Percentiles rank a stretch among this genome's conserved stretches.
Conservation (phyloP, 768 basidiomycete genomes). For the Tricholomella constricta region DNA sequence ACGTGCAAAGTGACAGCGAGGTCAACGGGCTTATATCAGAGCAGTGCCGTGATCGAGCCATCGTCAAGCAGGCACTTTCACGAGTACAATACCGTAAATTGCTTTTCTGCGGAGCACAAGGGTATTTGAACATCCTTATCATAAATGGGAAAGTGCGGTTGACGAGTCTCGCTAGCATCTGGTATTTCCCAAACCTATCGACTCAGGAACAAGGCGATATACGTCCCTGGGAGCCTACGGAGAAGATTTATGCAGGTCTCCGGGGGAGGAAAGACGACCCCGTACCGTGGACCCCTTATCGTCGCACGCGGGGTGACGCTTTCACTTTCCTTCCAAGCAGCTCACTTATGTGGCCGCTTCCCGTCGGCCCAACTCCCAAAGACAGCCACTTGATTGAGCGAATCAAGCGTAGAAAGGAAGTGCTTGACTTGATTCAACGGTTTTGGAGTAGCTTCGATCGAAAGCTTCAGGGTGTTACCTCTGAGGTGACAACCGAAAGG, state of each 20-base stretch:
- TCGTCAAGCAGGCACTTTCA: constrained; percentile 34
- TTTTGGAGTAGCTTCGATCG: no score
- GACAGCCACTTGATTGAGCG: no score
- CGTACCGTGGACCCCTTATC: no score
- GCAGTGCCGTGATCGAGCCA: constrained; percentile 28
- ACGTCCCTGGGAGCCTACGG: constrained; percentile 25
- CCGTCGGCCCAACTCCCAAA: no score
- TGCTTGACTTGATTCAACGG: no score
- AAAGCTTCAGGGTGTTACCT: no score
- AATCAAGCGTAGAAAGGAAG: no score
- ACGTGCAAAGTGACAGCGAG: constrained; percentile 28
- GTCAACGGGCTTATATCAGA: constrained; percentile 37
- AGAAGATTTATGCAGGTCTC: no score
- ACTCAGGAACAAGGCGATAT: constrained; percentile 18
- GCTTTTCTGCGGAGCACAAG: constrained; percentile 21
- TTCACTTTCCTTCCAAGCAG: no score
- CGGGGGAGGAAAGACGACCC: no score
- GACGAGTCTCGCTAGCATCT: constrained; percentile 23
- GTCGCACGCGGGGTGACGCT: no score
- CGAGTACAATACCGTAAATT: constrained; percentile 29
- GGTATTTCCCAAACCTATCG: constrained; percentile 18
- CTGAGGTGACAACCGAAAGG: neutral
- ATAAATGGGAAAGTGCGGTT: constrained; percentile 39
- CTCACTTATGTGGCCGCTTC: no score
- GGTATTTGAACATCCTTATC: constrained; percentile 30